Evolutionary conservation across 1,139 yeast species (phyloP).

Genomic region (Zhuliangozyma blackwelliae): DNA sequence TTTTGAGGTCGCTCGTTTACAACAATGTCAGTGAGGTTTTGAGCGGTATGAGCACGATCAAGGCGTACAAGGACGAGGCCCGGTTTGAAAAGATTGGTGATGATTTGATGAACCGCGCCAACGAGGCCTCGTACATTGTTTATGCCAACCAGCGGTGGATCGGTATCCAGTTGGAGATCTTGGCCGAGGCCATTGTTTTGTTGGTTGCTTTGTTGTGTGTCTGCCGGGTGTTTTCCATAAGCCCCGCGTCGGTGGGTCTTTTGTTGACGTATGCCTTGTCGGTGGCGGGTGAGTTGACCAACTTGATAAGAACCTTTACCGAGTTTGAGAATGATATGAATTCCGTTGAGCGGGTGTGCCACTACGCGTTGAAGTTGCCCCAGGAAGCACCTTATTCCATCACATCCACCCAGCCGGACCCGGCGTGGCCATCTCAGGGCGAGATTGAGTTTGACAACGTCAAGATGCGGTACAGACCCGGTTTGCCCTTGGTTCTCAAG

Average conservation of each 20-base stretch:
- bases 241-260: constrained; percentile 68
- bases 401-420: constrained; percentile 51
- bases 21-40: constrained; percentile 74
- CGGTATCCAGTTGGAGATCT: constrained; percentile 54
- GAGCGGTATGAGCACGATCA: constrained; percentile 67
- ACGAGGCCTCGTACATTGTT: constrained; percentile 66
- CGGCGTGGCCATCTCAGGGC: constrained; percentile 43
- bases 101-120: constrained; percentile 53
- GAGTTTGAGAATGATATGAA: constrained; percentile 80
- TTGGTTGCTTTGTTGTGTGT: constrained; percentile 58
- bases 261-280: constrained; percentile 57
- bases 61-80: constrained; percentile 50
- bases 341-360: constrained; percentile 75
- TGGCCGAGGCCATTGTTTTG: constrained; percentile 45
- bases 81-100: constrained; percentile 52
- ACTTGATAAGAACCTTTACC: constrained; percentile 52
- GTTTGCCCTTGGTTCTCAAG: constrained; percentile 69
- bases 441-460: constrained; percentile 54
- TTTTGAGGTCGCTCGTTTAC: constrained; percentile 34
- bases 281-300: constrained; percentile 44
- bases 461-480: constrained; percentile 67
- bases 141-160: constrained; percentile 80
- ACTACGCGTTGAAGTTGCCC: constrained; percentile 53
- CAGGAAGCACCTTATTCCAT: constrained; percentile 41
- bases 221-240: constrained; percentile 55